Base-by-base conservation (phyloP, 1,139 yeast species). In the Ashbya aceris region DNA sequence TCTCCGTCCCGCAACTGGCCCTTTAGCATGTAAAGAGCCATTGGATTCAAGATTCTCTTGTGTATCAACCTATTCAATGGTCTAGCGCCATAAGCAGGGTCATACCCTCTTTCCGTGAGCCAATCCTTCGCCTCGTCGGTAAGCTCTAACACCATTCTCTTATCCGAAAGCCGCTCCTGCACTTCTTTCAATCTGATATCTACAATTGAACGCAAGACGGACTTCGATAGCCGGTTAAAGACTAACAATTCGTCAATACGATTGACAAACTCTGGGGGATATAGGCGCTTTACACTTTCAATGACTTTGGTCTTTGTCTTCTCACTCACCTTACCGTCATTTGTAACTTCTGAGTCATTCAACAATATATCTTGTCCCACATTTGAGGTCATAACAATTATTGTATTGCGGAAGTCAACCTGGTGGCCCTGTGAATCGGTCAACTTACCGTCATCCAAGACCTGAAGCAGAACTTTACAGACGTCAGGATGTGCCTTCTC, bases 401-500 rank as follows among this genome's bases (percentile, higher is more conserved):
- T 83, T 1, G 97, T 84, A 62, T 91, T 91, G 52, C 87, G 77
- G 76, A 91, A 91, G 62, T 91, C 96, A 44, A 91, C 85, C 54
- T 82, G 84, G 45, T 86, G 83, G 28, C 98, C 98, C 56, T 87
- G 95, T 7, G 95, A 83, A 59, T 91, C 98, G 0, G 97, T 89
- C 51, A 91, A 70, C 42, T 83, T 77, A 42, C 98, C 98, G 62
- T 91, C 98, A 63, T 91, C 98, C 43, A 91, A 69, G 0, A 91
- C 97, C 63, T 91, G 98, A 44, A 91, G 68, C 44, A 91, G 68
- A 38, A 91, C 73, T 60, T 91, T 91, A 23, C 94, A 79, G 27
- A 91, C 82, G 63, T 91, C 98, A 4, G 89, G 83, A 60, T 91
- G 97, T 0, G 98, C 97, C 63, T 91, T 91, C 57, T 91, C 98